These are phyloP conservation scores for Pseudozyma tsukubaensis DNA, from an alignment of 1,284 basidiomycete genomes.

Conservation along the genomic window DNA sequence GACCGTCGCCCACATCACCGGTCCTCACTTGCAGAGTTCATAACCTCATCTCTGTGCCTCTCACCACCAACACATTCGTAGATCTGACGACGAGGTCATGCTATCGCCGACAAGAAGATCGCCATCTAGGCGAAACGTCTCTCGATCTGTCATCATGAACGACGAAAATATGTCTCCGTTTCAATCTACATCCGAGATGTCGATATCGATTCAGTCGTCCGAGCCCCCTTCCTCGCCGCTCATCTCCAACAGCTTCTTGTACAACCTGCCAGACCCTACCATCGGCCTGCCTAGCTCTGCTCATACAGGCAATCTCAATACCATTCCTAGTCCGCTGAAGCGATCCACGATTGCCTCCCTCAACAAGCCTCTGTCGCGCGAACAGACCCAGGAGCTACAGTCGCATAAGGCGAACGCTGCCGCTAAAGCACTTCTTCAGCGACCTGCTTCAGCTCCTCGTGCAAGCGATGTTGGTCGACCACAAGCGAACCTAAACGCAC, in stretches of 20 bases:
- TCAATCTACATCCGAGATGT: slow-evolving; percentile 8
- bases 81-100: slow-evolving; percentile 6
- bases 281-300: slow-evolving; percentile 15
- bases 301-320: background rate
- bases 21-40: background rate
- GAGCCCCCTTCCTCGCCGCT: slow-evolving; percentile 37
- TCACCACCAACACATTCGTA: background rate
- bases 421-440: slow-evolving; percentile 3
- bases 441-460: slow-evolving; percentile 7
- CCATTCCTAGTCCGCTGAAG: slow-evolving; percentile 27
- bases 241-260: slow-evolving; percentile 41
- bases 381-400: slow-evolving; percentile 30
- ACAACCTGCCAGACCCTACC: slow-evolving; percentile 48
- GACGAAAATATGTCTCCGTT: slow-evolving; percentile 39
- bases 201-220: slow-evolving; percentile 16
- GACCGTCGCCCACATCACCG: background rate
- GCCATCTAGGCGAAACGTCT: slow-evolving; percentile 13
- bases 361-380: slow-evolving; percentile 35
- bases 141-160: slow-evolving; percentile 8
- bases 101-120: slow-evolving; percentile 23
- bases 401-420: slow-evolving; percentile 11
- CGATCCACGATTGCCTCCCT: slow-evolving; percentile 28
- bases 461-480: slow-evolving; percentile 1
- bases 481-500: slow-evolving; percentile 27
- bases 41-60: background rate